phyloP scores from a whole-genome alignment of 768 basidiomycete species.

The Chalciporus chontae region DNA sequence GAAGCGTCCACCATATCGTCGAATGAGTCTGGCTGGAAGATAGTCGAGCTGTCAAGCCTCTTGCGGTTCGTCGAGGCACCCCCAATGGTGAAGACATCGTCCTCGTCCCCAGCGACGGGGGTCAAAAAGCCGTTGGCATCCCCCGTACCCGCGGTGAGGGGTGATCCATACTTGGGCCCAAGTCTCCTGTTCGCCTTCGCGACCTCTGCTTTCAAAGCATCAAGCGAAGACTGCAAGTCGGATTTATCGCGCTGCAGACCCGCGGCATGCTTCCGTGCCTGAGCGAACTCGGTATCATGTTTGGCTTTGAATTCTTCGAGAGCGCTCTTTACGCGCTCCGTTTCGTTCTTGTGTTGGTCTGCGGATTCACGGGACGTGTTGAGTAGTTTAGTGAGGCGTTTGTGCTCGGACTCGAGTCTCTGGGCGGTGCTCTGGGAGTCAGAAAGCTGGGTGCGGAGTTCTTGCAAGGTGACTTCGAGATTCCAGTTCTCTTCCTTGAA shows the following conservation, averaged over 20 bases:
- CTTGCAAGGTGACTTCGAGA: slow-evolving; percentile 89
- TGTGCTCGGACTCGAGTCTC: slow-evolving; percentile 79
- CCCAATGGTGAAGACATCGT: slow-evolving; percentile 65
- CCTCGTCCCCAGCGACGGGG: slow-evolving; percentile 51
- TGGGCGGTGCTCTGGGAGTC: slow-evolving; percentile 62
- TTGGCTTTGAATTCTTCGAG: slow-evolving; percentile 79
- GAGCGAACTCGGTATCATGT: slow-evolving; percentile 93
- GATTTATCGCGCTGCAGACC: slow-evolving; percentile 89
- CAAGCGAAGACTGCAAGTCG: slow-evolving; percentile 80
- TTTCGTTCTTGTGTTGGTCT: slow-evolving; percentile 86
- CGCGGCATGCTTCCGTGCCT: slow-evolving; percentile 83
- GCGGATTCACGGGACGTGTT: slow-evolving; percentile 66
- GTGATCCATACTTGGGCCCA: slow-evolving; percentile 62
- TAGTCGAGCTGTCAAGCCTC: slow-evolving; percentile 47
- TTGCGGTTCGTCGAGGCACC: slow-evolving; percentile 62
- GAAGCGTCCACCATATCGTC: slow-evolving; percentile 50
- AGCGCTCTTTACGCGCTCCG: slow-evolving; percentile 60
- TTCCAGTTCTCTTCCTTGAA: slow-evolving; percentile 99
- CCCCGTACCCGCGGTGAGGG: slow-evolving; percentile 62
- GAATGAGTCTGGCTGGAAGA: slow-evolving; percentile 44
- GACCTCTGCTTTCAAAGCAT: slow-evolving; percentile 70
- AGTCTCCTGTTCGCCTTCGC: slow-evolving; percentile 60
- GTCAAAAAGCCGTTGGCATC: slow-evolving; percentile 49
- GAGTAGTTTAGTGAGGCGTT: slow-evolving; percentile 74
- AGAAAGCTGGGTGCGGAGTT: slow-evolving; percentile 66